A percentile compares a stretch with the other conserved stretches of the same genome.
Conservation (phyloP, 148 eudicot species). For the Arbutus unedo region DNA sequence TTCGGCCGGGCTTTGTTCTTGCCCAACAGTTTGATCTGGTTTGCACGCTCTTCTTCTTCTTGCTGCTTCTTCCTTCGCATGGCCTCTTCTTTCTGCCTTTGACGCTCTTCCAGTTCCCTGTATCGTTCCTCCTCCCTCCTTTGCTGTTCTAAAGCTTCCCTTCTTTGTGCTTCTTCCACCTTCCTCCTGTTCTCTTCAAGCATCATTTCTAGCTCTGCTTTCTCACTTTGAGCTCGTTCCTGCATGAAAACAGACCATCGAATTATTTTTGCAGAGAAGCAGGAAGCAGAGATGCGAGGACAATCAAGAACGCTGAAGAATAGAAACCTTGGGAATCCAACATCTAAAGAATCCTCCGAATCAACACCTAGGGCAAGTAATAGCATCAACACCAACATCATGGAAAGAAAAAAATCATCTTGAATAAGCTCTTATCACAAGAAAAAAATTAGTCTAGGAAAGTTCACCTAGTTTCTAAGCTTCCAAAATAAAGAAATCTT, state of each 20-base stretch:
- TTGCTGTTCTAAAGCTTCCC: conserved; percentile 81
- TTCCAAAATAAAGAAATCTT: no score
- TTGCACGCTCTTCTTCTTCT: conserved; percentile 81
- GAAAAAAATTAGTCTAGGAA: not conserved
- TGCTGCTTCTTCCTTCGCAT: conserved; percentile 75
- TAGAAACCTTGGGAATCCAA: not conserved
- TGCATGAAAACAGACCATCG: conserved; percentile 17
- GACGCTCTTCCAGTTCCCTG: conserved; percentile 78
- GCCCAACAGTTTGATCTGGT: conserved; percentile 74
- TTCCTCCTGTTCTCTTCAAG: conserved; percentile 72
- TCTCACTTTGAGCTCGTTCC: conserved; percentile 78
- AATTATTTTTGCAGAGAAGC: not conserved
- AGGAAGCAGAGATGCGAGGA: not conserved
- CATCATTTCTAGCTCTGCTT: conserved; percentile 75
- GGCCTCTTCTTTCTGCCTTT: conserved; percentile 85
- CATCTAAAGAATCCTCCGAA: not conserved
- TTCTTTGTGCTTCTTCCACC: conserved; percentile 78
- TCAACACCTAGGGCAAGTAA: no score
- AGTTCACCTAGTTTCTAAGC: not conserved
- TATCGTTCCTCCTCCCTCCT: conserved; percentile 83
- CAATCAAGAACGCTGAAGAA: not conserved
- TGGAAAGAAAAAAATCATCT: no score
- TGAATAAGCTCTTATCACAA: no score
- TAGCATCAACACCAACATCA: not conserved
- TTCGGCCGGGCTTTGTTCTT: conserved; percentile 90